Base-by-base conservation (phyloP, 2,329 filamentous ascomycete species). In the Teratosphaeria nubilosa region DNA sequence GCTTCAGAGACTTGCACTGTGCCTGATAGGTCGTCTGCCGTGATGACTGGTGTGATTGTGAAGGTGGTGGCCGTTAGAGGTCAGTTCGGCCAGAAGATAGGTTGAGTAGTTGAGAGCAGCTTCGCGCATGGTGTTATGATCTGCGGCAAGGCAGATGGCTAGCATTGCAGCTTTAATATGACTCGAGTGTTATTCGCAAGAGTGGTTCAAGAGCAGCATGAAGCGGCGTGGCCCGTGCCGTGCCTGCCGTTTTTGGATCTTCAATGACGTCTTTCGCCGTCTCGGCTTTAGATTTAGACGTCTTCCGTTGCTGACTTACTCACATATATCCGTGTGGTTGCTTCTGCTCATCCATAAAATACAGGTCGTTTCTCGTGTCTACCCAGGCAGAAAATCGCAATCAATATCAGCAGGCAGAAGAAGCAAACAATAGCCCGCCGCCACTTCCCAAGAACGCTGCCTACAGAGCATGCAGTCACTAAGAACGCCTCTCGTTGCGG, bases 401-500 rank as follows among this genome's bases (percentile, higher is more conserved):
- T 14, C 14, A 11, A 14, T 5, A 41, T 41, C 34, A 5, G 11
- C 11, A 41, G 11, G 11, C 11, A 16, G 0, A 41, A 16, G 5
- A 22, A 48, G 10, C 41, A 48, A 48, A 16, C 41, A 48, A 16
- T 20, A 48, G n/a, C 9, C 41, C 22, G n/a, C 37, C 16, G 6
- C n/a, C 16, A 4, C 16, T 10, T 48, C 22, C 7, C 5, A 48
- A 7, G 5, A 22, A 10, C 20, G n/a, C n/a, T 16, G 20, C 20
- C 20, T 20, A 10, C 20, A 9, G 5, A 20, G 9, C 16, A 59
- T 59, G 58, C 58, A 56, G 22, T 22, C 10, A 20, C n/a, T 59
- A 6, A 51, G 58, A 56, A 52, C 56, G 9, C 59, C 59, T 37
- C 27, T 60, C 51, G 34, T 54, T n/a, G 25, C 52, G 32, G 34